Conservation (phyloP, 768 basidiomycete species). For the Clitopilus passeckerianus region DNA sequence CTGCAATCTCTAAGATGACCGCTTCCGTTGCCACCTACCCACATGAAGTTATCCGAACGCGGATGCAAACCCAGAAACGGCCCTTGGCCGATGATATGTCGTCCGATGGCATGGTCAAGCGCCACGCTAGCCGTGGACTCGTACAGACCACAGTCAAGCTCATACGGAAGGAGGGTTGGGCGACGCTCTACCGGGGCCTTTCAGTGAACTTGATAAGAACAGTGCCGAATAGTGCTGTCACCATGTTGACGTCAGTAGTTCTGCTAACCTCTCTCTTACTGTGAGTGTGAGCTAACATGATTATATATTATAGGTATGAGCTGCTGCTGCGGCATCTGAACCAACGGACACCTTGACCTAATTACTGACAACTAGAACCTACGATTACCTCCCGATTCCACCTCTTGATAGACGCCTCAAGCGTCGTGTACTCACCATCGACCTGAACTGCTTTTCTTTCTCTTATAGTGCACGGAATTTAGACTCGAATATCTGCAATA, state of each 20-base stretch:
- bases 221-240: slow-evolving; percentile 94
- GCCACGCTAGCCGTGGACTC: slow-evolving; percentile 57
- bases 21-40: slow-evolving; percentile 96
- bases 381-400: background rate
- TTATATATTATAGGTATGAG: slow-evolving; percentile 34
- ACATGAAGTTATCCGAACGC: slow-evolving; percentile 98
- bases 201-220: slow-evolving; percentile 93
- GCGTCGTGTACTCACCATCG: background rate
- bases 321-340: slow-evolving; percentile 49
- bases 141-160: slow-evolving; percentile 71
- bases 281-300: background rate
- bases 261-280: background rate
- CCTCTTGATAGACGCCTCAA: background rate
- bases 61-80: slow-evolving; percentile 81
- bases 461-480: background rate
- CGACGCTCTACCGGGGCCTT: slow-evolving; percentile 86
- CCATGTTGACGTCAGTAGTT: slow-evolving; percentile 80
- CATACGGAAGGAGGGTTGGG: slow-evolving; percentile 79
- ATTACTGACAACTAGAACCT: background rate
- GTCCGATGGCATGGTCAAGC: slow-evolving; percentile 57
- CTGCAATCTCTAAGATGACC: slow-evolving; percentile 92
- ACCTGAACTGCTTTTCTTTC: background rate
- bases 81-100: slow-evolving; percentile 56
- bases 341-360: slow-evolving; percentile 19
- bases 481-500: background rate